Conservation (phyloP, 805 yeast species). For the Dipodascus albidus region DNA sequence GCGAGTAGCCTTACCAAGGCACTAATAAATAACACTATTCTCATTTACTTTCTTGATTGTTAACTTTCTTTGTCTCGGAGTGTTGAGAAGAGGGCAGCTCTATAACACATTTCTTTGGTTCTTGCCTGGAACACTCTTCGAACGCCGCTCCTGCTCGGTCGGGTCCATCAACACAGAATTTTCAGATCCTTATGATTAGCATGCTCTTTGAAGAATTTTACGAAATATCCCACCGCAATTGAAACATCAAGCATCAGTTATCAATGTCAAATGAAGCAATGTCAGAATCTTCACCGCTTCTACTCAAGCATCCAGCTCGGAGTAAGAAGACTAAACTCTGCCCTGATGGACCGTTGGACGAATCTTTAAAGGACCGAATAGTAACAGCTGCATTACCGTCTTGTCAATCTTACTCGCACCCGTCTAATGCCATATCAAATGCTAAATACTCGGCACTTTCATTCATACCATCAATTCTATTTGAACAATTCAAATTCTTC, state of each 20-base stretch:
- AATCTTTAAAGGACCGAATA: neutral
- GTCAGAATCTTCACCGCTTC: neutral
- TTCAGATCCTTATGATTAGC: neutral
- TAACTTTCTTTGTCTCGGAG: neutral
- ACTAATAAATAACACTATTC: too few relatives aligned
- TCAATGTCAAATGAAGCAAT: too few relatives aligned
- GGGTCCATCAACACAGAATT: neutral
- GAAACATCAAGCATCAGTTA: too few relatives aligned
- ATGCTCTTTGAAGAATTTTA: neutral
- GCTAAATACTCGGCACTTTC: slow-evolving; percentile 87
- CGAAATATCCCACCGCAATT: too few relatives aligned
- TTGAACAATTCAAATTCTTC: slow-evolving; percentile 94
- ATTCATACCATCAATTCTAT: slow-evolving; percentile 78
- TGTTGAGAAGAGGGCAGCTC: neutral
- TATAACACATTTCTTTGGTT: too few relatives aligned
- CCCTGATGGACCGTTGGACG: too few relatives aligned
- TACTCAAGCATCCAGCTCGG: neutral
- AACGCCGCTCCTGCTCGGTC: neutral
- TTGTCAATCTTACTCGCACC: slow-evolving; percentile 8
- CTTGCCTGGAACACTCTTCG: neutral
- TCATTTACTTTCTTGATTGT: neutral
- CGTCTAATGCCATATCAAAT: slow-evolving; percentile 79
- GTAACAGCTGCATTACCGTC: neutral
- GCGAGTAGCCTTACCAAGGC: neutral
- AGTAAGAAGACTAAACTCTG: too few relatives aligned